Evolutionary conservation across 2,329 filamentous ascomycete species (phyloP), one percentile per base, ranked within the genome.

Genomic region (Cordyceps farinosa): DNA sequence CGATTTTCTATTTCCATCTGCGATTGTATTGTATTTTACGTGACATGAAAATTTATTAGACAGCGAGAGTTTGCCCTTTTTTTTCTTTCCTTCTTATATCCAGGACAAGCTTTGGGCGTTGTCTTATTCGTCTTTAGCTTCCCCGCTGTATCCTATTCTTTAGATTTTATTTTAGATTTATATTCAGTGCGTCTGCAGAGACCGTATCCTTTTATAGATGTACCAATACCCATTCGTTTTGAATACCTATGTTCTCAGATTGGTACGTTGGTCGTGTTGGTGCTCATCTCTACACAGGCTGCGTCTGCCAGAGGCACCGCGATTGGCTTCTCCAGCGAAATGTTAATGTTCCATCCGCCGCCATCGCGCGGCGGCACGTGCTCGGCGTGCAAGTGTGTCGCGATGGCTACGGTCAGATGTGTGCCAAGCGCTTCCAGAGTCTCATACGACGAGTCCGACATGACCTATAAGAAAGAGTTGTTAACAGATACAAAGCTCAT

Each of bases 221-320:
- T 30, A 45, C 17, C n/a, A 61, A 52, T 61, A 47, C 59, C 45
- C 17, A 32, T 47, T 40, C 22, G 22, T 40, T 38, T 38, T 15
- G 4, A 61, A 54, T 62, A 50, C 60, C 48, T 13, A 36, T 50
- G 36, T 59, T 11, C 15, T 45, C 29, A 38, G 11, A 29, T 56
- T n/a, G 45, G 44, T 42, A 56, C 38, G n/a, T 62, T 50, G 4
- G 9, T 44, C 5, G 72, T 74, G 45, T 69, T 70, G 54, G 70
- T 69, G 42, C 69, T 70, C 68, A 74, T 70, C 72, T 91, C 88
- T 6, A 92, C 86, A 5, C 82, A 80, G 0, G 90, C 88, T 11
- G 86, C 87, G 67, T 91, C 89, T 2, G 90, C 90, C 69, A 89
- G 84, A 0, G 86, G 83, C 27, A 92, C 87, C 0, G 90, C 90